Base-by-base conservation (phyloP, 202 grass and related monocot species). In the Panicum hallii region DNA sequence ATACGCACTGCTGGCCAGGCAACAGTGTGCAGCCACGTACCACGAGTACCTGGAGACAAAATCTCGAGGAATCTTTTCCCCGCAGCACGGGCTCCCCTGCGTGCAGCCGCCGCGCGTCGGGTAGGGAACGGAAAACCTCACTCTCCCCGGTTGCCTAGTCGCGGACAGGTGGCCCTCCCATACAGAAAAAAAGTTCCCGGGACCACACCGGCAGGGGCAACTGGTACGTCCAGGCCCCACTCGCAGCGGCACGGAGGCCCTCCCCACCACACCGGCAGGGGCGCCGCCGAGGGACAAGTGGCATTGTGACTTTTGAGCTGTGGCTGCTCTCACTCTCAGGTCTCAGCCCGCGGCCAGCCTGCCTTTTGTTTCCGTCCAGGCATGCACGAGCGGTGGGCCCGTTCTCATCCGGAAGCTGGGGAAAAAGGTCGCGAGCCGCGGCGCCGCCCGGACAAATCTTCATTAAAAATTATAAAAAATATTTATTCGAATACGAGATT, bases 331-430 rank as follows among this genome's bases (percentile, higher is more conserved):
- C 36, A 38, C 32, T 3, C 36, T 38, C 36, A 38, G 3, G 36
- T 38, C 36, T 38, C 56, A 10, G 9, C n/a, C 20, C 54, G 20
- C n/a, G n/a, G 11, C 12, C 10, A 15, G 30, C 10, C 17, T 1
- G 30, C 10, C 17, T 1, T 26, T 17, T 22, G 12, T 20, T 14
- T 30, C 54, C 9, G 61, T 36, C 30, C 61, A 9, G 41, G 32
- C 61, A 47, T 19, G 20, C 62, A 26, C 5, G 20, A 7, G 20
- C 5, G 2, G 67, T 71, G 70, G 81, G 60, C 20, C 70, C 70
- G 58, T 64, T 26, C 70, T 83, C 44, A 74, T 74, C 81, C 81
- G 11, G 19, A 65, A 42, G 14, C 46, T 63, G 44, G 32, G 30
- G n/a, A 71, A 63, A 74, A 38, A 34, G 28, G 57, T 69, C 40